A percentile compares a stretch with the other conserved stretches of the same genome.
Conservation (phyloP, 2,329 filamentous ascomycete species). For the Aspergillus jensenii region DNA sequence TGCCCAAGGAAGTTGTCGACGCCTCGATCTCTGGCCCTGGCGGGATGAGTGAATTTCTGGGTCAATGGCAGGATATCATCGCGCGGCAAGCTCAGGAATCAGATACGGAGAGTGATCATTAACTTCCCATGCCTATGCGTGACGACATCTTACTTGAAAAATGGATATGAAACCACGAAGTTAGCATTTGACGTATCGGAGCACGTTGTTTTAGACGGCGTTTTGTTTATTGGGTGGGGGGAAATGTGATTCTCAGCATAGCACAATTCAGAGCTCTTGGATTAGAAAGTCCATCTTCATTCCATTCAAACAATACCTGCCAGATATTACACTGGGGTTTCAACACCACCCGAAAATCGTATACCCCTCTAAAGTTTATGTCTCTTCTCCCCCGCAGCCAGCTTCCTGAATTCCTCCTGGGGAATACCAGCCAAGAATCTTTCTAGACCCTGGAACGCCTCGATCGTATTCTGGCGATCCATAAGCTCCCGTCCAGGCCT, state of each 20-base stretch:
- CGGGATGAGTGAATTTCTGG: slow-evolving; percentile 76
- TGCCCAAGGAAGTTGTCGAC: slow-evolving; percentile 88
- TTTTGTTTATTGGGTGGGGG: not conserved
- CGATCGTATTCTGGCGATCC: slow-evolving; percentile 74
- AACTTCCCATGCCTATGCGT: not conserved
- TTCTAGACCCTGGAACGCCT: slow-evolving; percentile 83
- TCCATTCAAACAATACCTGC: not conserved
- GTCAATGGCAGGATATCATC: slow-evolving; percentile 67
- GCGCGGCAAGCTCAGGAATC: slow-evolving; percentile 41
- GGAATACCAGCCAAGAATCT: slow-evolving; percentile 78
- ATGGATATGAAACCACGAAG: not conserved
- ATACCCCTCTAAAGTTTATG: slow-evolving; percentile 70
- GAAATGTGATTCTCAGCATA: not conserved
- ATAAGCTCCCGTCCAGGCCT: slow-evolving; percentile 69
- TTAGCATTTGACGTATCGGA: not conserved
- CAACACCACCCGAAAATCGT: not conserved
- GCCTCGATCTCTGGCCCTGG: slow-evolving; percentile 66
- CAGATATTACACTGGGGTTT: not conserved
- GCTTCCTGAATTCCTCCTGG: slow-evolving; percentile 82
- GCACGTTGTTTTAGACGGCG: not conserved
- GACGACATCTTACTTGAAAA: not conserved
- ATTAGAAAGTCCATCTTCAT: not conserved
- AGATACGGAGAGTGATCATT: slow-evolving; percentile 36
- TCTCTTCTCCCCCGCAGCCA: slow-evolving; percentile 85
- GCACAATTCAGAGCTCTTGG: too few species aligned